phyloP scores from a whole-genome alignment of 164 flowering plant species.

The Houttuynia cordata region DNA sequence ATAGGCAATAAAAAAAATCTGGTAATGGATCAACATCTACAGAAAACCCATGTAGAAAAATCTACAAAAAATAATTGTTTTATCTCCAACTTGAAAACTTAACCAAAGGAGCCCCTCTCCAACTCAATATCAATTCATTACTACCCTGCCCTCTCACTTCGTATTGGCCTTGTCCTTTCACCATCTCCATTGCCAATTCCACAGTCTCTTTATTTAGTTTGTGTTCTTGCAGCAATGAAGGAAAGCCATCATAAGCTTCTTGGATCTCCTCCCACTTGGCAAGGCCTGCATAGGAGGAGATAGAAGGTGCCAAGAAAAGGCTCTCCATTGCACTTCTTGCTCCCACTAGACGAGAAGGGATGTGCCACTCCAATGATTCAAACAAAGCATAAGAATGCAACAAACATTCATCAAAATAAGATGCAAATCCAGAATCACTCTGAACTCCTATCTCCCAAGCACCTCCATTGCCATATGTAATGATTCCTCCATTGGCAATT shows the following conservation, averaged over 20 bases:
- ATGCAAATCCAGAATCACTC: slow-evolving; percentile 9
- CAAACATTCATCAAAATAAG: slow-evolving; percentile 16
- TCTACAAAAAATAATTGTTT: too few relatives aligned
- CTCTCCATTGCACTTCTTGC: slow-evolving; percentile 32
- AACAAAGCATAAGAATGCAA: slow-evolving; percentile 18
- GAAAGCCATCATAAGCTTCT: not conserved
- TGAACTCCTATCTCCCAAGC: slow-evolving; percentile 3
- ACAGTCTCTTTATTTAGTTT: slow-evolving; percentile 21
- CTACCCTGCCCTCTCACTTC: slow-evolving; percentile 15
- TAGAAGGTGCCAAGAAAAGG: slow-evolving; percentile 22
- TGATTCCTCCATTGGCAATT: slow-evolving; percentile 12
- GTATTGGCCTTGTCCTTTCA: slow-evolving; percentile 15
- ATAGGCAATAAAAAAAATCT: too few relatives aligned
- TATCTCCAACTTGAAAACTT: slow-evolving; percentile 33
- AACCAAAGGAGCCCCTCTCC: slow-evolving; percentile 29
- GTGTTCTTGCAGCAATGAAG: slow-evolving; percentile 10
- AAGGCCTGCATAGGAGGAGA: slow-evolving; percentile 16
- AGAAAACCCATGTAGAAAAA: not conserved
- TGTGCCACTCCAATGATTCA: slow-evolving; percentile 23
- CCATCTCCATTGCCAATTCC: slow-evolving; percentile 26
- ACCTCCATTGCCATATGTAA: slow-evolving; percentile 19
- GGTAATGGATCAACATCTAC: not conserved
- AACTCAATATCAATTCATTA: slow-evolving; percentile 28
- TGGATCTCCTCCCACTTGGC: slow-evolving; percentile 19
- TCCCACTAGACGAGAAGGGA: slow-evolving; percentile 19